Evolutionary conservation across 1,284 basidiomycete species (phyloP).

Genomic region (Exobasidium cylindrosporum): DNA sequence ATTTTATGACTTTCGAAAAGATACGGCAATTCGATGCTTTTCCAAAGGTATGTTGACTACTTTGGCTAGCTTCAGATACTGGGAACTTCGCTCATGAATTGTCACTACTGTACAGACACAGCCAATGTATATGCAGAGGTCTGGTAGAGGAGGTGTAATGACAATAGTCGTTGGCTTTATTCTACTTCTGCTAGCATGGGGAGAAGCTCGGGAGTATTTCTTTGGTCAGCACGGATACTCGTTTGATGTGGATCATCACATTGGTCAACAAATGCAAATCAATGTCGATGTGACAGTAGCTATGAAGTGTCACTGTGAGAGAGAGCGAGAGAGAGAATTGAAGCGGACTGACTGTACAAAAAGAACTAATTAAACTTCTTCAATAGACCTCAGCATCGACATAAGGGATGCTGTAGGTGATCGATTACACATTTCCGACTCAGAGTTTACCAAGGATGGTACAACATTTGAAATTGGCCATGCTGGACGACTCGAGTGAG

Average conservation of each 20-base stretch:
- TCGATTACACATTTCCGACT: conserved; percentile 74
- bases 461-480: conserved; percentile 77
- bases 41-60: conserved; percentile 33
- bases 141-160: conserved; percentile 79
- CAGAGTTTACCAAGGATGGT: conserved; percentile 72
- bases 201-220: conserved; percentile 83
- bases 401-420: conserved; percentile 89
- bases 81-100: neutral
- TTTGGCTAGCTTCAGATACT: neutral
- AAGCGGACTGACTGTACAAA: too few species aligned
- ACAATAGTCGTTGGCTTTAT: conserved; percentile 74
- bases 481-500: conserved; percentile 70
- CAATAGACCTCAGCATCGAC: conserved; percentile 69
- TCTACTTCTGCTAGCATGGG: conserved; percentile 73
- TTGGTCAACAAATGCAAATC: conserved; percentile 47
- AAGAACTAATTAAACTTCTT: too few species aligned
- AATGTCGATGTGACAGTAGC: conserved; percentile 52
- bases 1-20: neutral
- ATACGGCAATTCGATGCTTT: conserved; percentile 49
- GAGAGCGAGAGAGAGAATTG: neutral
- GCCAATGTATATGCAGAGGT: conserved; percentile 78
- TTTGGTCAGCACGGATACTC: conserved; percentile 72
- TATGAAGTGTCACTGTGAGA: conserved; percentile 43
- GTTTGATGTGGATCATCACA: conserved; percentile 38
- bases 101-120: conserved; percentile 57